Evolutionary conservation across 2,329 filamentous ascomycete genomes (phyloP).

Genomic region (Ceratocystis colombiana): DNA sequence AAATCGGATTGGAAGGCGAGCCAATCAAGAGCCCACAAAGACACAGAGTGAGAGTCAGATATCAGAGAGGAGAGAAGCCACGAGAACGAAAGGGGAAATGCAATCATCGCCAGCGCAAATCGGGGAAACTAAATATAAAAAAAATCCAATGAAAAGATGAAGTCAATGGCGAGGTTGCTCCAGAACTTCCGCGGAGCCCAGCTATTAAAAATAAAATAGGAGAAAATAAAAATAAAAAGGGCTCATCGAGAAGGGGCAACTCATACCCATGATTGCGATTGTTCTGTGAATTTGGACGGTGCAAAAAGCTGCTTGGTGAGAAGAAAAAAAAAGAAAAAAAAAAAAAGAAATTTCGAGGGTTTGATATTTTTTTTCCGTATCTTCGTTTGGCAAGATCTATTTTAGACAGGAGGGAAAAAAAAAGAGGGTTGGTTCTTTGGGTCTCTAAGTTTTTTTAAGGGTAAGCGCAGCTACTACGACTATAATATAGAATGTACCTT

Average conservation of each 20-base stretch:
- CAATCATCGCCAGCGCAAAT: slow-evolving; percentile 5
- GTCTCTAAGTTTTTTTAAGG: slow-evolving; percentile 1
- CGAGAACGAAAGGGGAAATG: neutral
- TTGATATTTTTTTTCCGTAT: slow-evolving; percentile 18
- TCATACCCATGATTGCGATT: slow-evolving; percentile 54
- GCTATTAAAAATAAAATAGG: no score
- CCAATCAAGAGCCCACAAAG: neutral
- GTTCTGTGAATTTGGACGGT: slow-evolving; percentile 35
- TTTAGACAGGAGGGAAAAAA: slow-evolving; percentile 13
- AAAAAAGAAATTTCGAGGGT: slow-evolving; percentile 13
- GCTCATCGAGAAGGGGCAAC: slow-evolving; percentile 18
- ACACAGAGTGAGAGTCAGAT: neutral
- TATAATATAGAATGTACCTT: no score
- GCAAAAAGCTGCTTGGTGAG: slow-evolving; percentile 34
- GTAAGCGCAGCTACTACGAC: neutral
- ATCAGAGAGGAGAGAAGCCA: neutral
- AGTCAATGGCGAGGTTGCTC: neutral
- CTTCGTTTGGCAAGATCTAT: neutral
- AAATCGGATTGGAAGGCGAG: no score
- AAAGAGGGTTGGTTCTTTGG: slow-evolving; percentile 15
- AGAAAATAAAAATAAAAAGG: neutral
- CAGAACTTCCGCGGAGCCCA: neutral
- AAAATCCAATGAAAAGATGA: slow-evolving; percentile 21
- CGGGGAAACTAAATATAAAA: slow-evolving; percentile 21
- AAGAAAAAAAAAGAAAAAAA: slow-evolving; percentile 20